Conservation (phyloP, 2,329 filamentous ascomycete genomes). For the Tolypocladium cylindrosporum region DNA sequence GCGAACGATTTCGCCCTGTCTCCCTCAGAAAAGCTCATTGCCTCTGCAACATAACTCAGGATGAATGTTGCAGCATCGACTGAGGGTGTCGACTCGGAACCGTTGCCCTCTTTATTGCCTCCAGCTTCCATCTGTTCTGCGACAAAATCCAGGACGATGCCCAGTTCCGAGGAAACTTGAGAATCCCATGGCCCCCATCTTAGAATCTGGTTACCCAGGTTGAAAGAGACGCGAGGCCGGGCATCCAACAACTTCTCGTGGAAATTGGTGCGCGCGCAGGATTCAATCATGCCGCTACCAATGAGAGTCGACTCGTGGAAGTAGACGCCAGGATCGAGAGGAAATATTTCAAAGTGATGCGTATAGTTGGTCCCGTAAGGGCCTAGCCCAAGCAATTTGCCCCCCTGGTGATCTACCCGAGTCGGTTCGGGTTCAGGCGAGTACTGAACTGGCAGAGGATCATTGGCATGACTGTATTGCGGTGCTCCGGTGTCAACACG, state of each 20-base stretch:
- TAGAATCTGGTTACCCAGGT: slow-evolving; percentile 37
- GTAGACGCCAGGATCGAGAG: slow-evolving; percentile 43
- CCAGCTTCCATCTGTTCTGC: slow-evolving; percentile 30
- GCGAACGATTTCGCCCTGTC: slow-evolving; percentile 30
- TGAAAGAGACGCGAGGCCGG: slow-evolving; percentile 28
- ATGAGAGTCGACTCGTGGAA: slow-evolving; percentile 52
- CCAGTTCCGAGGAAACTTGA: slow-evolving; percentile 49
- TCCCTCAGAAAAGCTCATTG: slow-evolving; percentile 27
- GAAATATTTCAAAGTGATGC: slow-evolving; percentile 52
- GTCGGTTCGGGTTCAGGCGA: slow-evolving; percentile 3
- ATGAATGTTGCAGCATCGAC: slow-evolving; percentile 32
- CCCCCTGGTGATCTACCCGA: slow-evolving; percentile 9
- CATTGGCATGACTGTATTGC: slow-evolving; percentile 42
- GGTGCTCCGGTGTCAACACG: slow-evolving; percentile 39
- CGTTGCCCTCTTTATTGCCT: background rate
- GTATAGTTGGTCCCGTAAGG: slow-evolving; percentile 53
- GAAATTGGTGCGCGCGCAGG: slow-evolving; percentile 21
- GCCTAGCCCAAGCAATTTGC: slow-evolving; percentile 40
- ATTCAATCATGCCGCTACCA: slow-evolving; percentile 40
- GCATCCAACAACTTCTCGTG: slow-evolving; percentile 15
- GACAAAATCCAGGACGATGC: slow-evolving; percentile 50
- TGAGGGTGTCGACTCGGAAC: slow-evolving; percentile 7
- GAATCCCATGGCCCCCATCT: slow-evolving; percentile 49
- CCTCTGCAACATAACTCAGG: slow-evolving; percentile 34
- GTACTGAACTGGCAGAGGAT: slow-evolving; percentile 29